Evolutionary conservation across 2,329 filamentous ascomycete species (phyloP).

Genomic region (Penicillium capsulatum): DNA sequence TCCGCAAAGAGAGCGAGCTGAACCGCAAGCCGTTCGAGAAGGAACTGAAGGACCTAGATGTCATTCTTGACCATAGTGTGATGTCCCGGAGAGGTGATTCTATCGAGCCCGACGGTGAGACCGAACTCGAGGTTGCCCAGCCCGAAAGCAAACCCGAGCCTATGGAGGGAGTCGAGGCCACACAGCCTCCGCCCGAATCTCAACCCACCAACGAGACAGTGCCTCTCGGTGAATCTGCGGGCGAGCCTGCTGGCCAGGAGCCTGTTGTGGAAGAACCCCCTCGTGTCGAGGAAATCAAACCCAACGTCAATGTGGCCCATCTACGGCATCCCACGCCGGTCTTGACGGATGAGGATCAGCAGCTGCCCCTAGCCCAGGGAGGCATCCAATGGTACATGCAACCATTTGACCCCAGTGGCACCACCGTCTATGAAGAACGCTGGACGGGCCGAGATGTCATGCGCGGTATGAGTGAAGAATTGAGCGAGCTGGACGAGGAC

Average conservation of each 20-base stretch:
- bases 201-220: slow-evolving; percentile 1
- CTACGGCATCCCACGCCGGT: slow-evolving; percentile 46
- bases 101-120: slow-evolving; percentile 40
- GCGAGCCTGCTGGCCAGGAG: slow-evolving; percentile 7
- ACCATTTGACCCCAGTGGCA: slow-evolving; percentile 73
- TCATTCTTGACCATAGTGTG: slow-evolving; percentile 65
- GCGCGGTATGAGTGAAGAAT: slow-evolving; percentile 72
- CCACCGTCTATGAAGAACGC: slow-evolving; percentile 70
- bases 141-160: slow-evolving; percentile 24
- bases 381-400: slow-evolving; percentile 87
- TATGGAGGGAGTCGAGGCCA: slow-evolving; percentile 21
- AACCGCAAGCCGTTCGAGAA: slow-evolving; percentile 65
- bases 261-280: slow-evolving; percentile 25
- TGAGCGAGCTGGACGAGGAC: slow-evolving; percentile 89
- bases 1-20: slow-evolving; percentile 77
- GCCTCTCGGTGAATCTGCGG: too few species aligned
- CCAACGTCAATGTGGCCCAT: slow-evolving; percentile 35
- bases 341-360: slow-evolving; percentile 42
- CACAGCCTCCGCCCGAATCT: slow-evolving; percentile 11
- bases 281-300: slow-evolving; percentile 17
- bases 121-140: slow-evolving; percentile 32
- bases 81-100: slow-evolving; percentile 48
- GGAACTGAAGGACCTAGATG: slow-evolving; percentile 69
- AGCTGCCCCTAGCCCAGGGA: slow-evolving; percentile 59
- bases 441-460: slow-evolving; percentile 70